Evolutionary conservation across 2,329 filamentous ascomycete genomes (phyloP).

Genomic region (Sarocladium kiliense): DNA sequence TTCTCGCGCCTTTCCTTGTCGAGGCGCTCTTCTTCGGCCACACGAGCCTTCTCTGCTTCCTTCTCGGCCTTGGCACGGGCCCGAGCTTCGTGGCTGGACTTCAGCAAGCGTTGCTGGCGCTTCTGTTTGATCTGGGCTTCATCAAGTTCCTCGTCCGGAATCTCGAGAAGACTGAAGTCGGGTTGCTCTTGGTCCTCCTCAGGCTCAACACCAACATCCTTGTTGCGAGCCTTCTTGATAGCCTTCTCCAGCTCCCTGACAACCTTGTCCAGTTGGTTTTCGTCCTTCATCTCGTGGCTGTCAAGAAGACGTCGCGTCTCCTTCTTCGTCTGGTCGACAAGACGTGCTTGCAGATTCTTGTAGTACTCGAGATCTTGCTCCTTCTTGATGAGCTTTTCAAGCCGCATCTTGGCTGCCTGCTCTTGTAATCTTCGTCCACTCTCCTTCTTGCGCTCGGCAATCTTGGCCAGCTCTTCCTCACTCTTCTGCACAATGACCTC

Average conservation of each 20-base stretch:
- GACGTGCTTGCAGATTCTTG: constrained; percentile 69
- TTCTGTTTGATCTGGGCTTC: constrained; percentile 90
- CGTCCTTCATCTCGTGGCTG: constrained; percentile 87
- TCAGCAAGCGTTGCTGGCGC: constrained; percentile 84
- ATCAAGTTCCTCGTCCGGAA: constrained; percentile 88
- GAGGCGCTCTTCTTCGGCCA: constrained; percentile 75
- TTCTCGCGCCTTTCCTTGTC: constrained; percentile 81
- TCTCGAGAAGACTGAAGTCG: constrained; percentile 81
- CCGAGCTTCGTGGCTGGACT: constrained; percentile 89
- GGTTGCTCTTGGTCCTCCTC: constrained; percentile 78
- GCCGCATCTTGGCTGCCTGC: constrained; percentile 93
- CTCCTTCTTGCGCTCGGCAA: constrained; percentile 92
- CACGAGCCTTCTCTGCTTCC: constrained; percentile 80
- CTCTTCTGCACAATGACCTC: constrained; percentile 87
- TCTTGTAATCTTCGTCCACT: constrained; percentile 87
- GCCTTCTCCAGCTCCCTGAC: constrained; percentile 88
- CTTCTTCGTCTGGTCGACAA: constrained; percentile 80
- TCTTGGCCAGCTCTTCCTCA: constrained; percentile 83
- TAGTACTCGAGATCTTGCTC: constrained; percentile 95
- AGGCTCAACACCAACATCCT: constrained; percentile 79
- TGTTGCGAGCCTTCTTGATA: constrained; percentile 84
- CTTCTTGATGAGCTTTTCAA: constrained; percentile 93
- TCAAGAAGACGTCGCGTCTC: constrained; percentile 83
- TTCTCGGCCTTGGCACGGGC: constrained; percentile 95
- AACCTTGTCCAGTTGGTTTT: constrained; percentile 74